These are phyloP conservation scores for Amphirosellinia nigrospora DNA, from an alignment of 495 filamentous ascomycete species.

Conservation along the genomic window DNA sequence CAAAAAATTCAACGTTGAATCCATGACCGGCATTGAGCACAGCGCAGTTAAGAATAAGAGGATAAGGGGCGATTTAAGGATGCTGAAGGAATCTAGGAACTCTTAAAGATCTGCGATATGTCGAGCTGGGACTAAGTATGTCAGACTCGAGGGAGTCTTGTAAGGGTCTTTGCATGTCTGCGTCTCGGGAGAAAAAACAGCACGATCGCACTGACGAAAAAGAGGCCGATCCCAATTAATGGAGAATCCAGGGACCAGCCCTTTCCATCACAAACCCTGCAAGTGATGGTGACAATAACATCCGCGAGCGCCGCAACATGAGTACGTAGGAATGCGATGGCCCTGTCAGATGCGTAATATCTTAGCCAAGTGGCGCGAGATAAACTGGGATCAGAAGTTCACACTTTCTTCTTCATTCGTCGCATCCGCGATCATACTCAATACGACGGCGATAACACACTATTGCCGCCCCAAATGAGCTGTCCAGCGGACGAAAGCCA, in stretches of 20 bases:
- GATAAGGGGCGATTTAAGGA: constrained; percentile 37
- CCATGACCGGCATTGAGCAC: constrained; percentile 29
- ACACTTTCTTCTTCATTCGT: constrained; percentile 60
- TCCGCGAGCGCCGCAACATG: constrained; percentile 45
- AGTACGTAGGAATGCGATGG: constrained; percentile 46
- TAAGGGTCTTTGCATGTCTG: constrained; percentile 30
- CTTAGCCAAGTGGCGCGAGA: constrained; percentile 9
- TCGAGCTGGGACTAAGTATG: constrained; percentile 3
- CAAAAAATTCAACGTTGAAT: constrained; percentile 32
- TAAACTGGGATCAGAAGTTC: too few relatives aligned
- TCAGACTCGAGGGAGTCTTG: constrained; percentile 8
- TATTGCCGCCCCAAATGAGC: constrained; percentile 61
- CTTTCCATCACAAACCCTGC: constrained; percentile 60
- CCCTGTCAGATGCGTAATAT: constrained; percentile 43
- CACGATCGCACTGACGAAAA: constrained; percentile 34
- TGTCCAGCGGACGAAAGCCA: constrained; percentile 59
- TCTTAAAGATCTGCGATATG: constrained; percentile 26
- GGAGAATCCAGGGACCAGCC: constrained; percentile 62
- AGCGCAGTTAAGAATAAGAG: constrained; percentile 36
- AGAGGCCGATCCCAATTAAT: constrained; percentile 44
- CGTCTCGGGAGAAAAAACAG: constrained; percentile 56
- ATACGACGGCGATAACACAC: constrained; percentile 58
- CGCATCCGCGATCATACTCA: constrained; percentile 64
- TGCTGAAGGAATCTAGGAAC: constrained; percentile 35
- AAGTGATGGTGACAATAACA: constrained; percentile 54